Conservation (phyloP, 2,329 filamentous ascomycete genomes). For the Cladosporium oxysporum region DNA sequence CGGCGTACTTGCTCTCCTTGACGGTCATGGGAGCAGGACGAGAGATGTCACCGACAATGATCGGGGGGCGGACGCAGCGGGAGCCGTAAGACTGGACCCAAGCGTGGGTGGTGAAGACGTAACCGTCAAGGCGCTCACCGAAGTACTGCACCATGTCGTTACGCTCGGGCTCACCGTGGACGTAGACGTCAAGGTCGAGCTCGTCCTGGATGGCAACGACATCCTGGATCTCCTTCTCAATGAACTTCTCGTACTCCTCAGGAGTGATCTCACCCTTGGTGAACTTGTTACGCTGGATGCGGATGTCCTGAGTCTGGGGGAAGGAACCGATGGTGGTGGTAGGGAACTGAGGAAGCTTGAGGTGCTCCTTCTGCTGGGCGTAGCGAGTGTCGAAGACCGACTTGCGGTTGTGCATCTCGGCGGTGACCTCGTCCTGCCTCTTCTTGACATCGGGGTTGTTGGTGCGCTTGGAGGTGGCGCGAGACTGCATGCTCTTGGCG, state of each 20-base stretch:
- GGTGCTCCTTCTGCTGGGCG: slow-evolving; percentile 82
- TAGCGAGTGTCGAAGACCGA: slow-evolving; percentile 85
- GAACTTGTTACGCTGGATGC: slow-evolving; percentile 94
- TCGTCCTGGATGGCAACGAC: slow-evolving; percentile 97
- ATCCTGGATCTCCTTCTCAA: slow-evolving; percentile 96
- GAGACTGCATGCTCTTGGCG: slow-evolving; percentile 88
- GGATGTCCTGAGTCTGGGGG: slow-evolving; percentile 99
- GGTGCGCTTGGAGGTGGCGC: slow-evolving; percentile 88
- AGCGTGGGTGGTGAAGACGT: slow-evolving; percentile 97
- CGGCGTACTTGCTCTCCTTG: slow-evolving; percentile 99
- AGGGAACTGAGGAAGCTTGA: slow-evolving; percentile 94
- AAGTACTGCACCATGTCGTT: slow-evolving; percentile 99
- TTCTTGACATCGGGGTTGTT: slow-evolving; percentile 98
- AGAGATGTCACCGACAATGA: slow-evolving; percentile 98
- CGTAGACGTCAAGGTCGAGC: slow-evolving; percentile 93
- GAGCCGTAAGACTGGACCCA: slow-evolving; percentile 99
- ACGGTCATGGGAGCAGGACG: slow-evolving; percentile 97
- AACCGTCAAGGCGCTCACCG: slow-evolving; percentile 93
- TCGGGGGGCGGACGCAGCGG: slow-evolving; percentile 95
- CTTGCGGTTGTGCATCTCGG: slow-evolving; percentile 88
- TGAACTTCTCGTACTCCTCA: slow-evolving; percentile 96
- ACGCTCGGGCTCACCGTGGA: slow-evolving; percentile 98
- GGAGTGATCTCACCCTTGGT: slow-evolving; percentile 96
- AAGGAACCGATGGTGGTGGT: slow-evolving; percentile 99
- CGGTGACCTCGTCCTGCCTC: slow-evolving; percentile 82